phyloP scores from a whole-genome alignment of 1,284 basidiomycete genomes.

The Gastroboletus turbinatus region DNA sequence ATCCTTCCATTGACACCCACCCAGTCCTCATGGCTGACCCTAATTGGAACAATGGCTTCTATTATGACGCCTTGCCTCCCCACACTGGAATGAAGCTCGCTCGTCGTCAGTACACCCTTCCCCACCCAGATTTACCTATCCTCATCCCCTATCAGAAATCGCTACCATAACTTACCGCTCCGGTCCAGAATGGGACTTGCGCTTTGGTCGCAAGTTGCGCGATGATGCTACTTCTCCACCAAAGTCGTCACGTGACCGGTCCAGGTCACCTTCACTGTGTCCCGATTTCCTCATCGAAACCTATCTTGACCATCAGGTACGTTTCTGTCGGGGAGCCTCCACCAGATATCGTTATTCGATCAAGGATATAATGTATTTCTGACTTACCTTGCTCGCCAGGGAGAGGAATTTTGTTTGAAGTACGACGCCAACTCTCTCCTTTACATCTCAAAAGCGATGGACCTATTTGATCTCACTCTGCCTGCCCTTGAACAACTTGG shows the following conservation, averaged over 20 bases:
- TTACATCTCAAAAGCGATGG: slow-evolving; percentile 99
- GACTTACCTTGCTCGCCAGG: slow-evolving; percentile 37
- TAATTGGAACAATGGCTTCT: slow-evolving; percentile 99
- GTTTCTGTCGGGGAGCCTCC: neutral
- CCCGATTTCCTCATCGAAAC: slow-evolving; percentile 99
- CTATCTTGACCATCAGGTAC: slow-evolving; percentile 93
- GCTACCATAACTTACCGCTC: slow-evolving; percentile 99
- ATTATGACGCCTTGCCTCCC: slow-evolving; percentile 92
- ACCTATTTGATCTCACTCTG: slow-evolving; percentile 94
- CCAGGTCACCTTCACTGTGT: slow-evolving; percentile 75
- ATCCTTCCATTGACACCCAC: slow-evolving; percentile 6
- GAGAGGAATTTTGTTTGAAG: slow-evolving; percentile 96
- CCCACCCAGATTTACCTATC: neutral
- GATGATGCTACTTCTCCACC: neutral
- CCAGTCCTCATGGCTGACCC: slow-evolving; percentile 97
- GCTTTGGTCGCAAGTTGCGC: slow-evolving; percentile 84
- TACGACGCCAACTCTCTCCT: slow-evolving; percentile 99
- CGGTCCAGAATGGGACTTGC: slow-evolving; percentile 97
- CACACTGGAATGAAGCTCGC: slow-evolving; percentile 99
- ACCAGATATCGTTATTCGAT: neutral
- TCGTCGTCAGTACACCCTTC: slow-evolving; percentile 62
- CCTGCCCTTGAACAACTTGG: slow-evolving; percentile 74
- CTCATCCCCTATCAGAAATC: slow-evolving; percentile 64
- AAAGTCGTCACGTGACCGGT: slow-evolving; percentile 11
- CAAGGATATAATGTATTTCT: neutral